phyloP scores from a whole-genome alignment of 1,139 yeast species.

The Nematodospora anomalae region DNA sequence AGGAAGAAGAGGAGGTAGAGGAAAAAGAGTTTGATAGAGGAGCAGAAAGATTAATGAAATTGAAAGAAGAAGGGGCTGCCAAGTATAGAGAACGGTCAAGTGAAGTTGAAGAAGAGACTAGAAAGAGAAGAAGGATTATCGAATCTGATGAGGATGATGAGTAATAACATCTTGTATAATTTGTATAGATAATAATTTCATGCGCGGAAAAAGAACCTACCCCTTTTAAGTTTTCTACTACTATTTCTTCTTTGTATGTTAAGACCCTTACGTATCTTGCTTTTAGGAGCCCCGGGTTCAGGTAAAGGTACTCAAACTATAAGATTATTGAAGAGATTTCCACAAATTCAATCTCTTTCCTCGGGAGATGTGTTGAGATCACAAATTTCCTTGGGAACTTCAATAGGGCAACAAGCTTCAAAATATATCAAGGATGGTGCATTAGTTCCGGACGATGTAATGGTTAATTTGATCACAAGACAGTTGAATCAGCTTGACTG shows the following conservation, averaged over 20 bases:
- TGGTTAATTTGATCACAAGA: slow-evolving; percentile 57
- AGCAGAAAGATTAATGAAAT: slow-evolving; percentile 61
- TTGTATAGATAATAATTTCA: slow-evolving; percentile 1
- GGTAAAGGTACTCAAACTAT: slow-evolving; percentile 91
- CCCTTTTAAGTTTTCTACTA: neutral
- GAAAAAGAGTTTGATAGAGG: slow-evolving; percentile 59
- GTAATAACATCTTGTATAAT: slow-evolving; percentile 8
- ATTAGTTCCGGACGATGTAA: slow-evolving; percentile 69
- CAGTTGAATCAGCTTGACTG: slow-evolving; percentile 49
- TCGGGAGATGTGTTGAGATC: slow-evolving; percentile 81
- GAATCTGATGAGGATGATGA: slow-evolving; percentile 45
- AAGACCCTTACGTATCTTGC: slow-evolving; percentile 61
- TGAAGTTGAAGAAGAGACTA: slow-evolving; percentile 49
- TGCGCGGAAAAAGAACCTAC: slow-evolving; percentile 4
- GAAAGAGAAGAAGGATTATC: slow-evolving; percentile 45
- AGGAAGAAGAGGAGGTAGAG: slow-evolving; percentile 58
- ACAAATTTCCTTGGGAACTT: slow-evolving; percentile 58
- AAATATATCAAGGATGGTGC: slow-evolving; percentile 59
- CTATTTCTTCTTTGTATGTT: slow-evolving; percentile 3
- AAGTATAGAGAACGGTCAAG: slow-evolving; percentile 45
- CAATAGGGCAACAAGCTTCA: slow-evolving; percentile 60
- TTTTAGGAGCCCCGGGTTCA: slow-evolving; percentile 92
- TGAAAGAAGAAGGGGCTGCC: slow-evolving; percentile 59
- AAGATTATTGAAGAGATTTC: slow-evolving; percentile 55
- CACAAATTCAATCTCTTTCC: slow-evolving; percentile 56